phyloP scores from a whole-genome alignment of 2,329 filamentous ascomycete species.

The Cercospora zeae-maydis region DNA sequence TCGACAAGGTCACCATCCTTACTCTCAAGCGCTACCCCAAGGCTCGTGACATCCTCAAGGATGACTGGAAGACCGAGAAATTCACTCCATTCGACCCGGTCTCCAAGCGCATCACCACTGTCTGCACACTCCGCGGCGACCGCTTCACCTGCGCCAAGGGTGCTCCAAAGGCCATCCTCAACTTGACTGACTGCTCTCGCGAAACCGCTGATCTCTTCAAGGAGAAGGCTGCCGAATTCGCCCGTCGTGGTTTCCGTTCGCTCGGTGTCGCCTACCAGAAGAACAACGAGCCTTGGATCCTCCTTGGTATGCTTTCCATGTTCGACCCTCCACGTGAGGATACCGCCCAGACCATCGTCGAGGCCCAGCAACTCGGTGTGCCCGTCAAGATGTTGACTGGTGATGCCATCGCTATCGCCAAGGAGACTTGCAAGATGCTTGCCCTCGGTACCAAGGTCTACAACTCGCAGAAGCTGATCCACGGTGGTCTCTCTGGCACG shows the following conservation, averaged over 20 bases:
- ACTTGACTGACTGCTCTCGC: slow-evolving; percentile 64
- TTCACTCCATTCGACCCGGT: slow-evolving; percentile 76
- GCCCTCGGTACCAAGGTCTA: slow-evolving; percentile 76
- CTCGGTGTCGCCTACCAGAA: slow-evolving; percentile 76
- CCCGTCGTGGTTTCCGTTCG: slow-evolving; percentile 74
- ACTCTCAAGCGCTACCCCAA: slow-evolving; percentile 74
- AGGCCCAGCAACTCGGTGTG: slow-evolving; percentile 72
- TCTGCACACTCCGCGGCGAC: slow-evolving; percentile 66
- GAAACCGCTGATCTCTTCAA: slow-evolving; percentile 65
- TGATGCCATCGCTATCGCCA: slow-evolving; percentile 74
- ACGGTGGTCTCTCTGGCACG: slow-evolving; percentile 69
- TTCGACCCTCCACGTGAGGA: slow-evolving; percentile 77
- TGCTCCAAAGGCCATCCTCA: slow-evolving; percentile 71
- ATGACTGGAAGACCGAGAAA: slow-evolving; percentile 73
- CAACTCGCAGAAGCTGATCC: slow-evolving; percentile 73
- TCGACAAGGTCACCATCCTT: slow-evolving; percentile 74
- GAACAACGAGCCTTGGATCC: slow-evolving; percentile 68
- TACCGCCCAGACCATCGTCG: slow-evolving; percentile 72
- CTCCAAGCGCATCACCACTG: slow-evolving; percentile 72
- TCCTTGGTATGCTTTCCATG: slow-evolving; percentile 74
- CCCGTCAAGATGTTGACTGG: slow-evolving; percentile 79
- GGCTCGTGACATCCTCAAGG: slow-evolving; percentile 69
- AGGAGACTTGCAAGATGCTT: slow-evolving; percentile 80
- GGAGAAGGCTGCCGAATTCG: slow-evolving; percentile 70
- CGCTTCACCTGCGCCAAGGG: slow-evolving; percentile 72